Base-by-base conservation (phyloP, 495 filamentous ascomycete species). In the Neurospora hispaniola region DNA sequence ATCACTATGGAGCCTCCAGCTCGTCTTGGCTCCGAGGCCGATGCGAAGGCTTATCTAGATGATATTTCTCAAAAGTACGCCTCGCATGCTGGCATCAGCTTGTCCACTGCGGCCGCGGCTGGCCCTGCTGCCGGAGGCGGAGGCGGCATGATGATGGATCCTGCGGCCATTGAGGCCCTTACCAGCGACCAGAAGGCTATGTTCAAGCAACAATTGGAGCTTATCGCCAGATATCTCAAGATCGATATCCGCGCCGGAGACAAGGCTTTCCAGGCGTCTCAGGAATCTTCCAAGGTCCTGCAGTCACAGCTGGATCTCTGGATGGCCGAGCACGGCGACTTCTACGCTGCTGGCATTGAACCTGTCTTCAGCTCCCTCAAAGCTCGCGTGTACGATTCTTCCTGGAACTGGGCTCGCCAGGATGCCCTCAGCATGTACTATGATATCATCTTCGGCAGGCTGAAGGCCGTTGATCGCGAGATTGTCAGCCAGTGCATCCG, bases 381-480 rank as follows among this genome's bases (percentile, higher is more conserved):
- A 82, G 95, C 96, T 20, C 90, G 96, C 80, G 89, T 97, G 16
- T 99, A 98, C 82, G 96, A 99, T 81, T 98, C 96, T 1, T 96
- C 93, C 1, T 99, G 96, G 96, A 99, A 99, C 81, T 99, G 96
- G 96, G 96, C 93, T 42, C 92, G 96, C 70, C 96, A 98, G 79
- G 96, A 99, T 82, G 96, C 94, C 44, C 87, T 98, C 46, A 93
- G 89, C 85, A 99, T 99, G 96, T 99, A 94, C 85, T 99, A 94
- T 82, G 96, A 99, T 79, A 97, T 99, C 77, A 98, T 99, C 78
- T 99, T 99, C 75, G 96, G 96, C 62, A 89, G 96, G 68, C 88
- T 99, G 31, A 89, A 93, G 84, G 93, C 90, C 31, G 92, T 99
- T 14, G 96, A 99, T 77, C 92, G 96, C 70, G 96, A 99, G 82